Percentiles rank a stretch among this genome's conserved stretches.
Evolutionary conservation across 345 rosid genomes (phyloP).

Genomic region (Boechera retrofracta): DNA sequence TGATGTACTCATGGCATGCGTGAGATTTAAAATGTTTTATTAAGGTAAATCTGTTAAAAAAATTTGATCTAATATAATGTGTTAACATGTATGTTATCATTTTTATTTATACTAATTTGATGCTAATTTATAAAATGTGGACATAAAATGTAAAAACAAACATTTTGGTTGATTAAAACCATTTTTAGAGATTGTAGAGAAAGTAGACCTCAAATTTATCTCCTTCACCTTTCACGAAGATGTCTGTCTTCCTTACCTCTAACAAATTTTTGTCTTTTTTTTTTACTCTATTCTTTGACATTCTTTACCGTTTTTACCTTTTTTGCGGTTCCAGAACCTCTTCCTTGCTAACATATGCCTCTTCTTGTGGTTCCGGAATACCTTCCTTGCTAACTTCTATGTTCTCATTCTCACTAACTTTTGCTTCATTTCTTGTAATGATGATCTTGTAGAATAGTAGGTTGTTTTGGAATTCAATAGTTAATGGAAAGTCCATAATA

Average conservation of each 20-base stretch:
- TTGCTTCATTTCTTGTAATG: background rate
- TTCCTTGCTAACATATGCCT: slow-evolving; percentile 1
- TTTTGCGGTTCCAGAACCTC: slow-evolving; percentile 14
- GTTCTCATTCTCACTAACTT: slow-evolving; percentile 38
- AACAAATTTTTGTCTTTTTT: slow-evolving; percentile 42
- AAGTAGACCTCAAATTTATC: slow-evolving; percentile 72
- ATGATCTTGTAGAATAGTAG: slow-evolving; percentile 6
- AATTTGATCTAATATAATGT: too few species aligned
- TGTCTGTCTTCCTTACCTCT: slow-evolving; percentile 54
- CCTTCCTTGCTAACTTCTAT: slow-evolving; percentile 50
- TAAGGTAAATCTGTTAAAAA: too few species aligned
- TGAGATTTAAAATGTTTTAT: too few species aligned
- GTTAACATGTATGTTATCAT: too few species aligned
- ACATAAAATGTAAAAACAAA: too few species aligned
- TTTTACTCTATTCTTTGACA: slow-evolving; percentile 41
- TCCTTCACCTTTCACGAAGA: slow-evolving; percentile 50
- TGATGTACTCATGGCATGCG: too few species aligned
- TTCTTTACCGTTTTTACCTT: slow-evolving; percentile 40
- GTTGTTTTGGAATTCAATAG: background rate
- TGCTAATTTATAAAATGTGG: too few species aligned
- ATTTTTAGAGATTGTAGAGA: slow-evolving; percentile 11
- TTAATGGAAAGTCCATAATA: background rate
- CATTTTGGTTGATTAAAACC: too few species aligned
- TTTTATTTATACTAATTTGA: too few species aligned
- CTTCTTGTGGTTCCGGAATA: slow-evolving; percentile 5